A percentile compares a stretch with the other conserved stretches of the same genome.
phyloP scores from a whole-genome alignment of 2,329 filamentous ascomycete genomes.

The Tricladium varicosporioides region DNA sequence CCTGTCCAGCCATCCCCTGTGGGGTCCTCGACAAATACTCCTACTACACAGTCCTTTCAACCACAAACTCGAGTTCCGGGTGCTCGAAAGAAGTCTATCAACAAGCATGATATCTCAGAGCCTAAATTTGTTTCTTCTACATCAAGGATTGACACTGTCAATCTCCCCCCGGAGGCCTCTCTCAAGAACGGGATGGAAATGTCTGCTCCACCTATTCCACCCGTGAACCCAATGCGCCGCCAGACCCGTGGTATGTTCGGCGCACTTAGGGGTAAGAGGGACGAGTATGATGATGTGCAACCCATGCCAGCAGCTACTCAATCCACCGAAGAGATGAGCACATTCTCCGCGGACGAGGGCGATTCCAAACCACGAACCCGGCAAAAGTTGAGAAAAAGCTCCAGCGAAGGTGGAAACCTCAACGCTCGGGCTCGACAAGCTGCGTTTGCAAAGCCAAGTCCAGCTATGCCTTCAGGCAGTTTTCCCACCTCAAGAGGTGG shows the following conservation, averaged over 20 bases:
- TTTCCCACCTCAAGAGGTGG: constrained; percentile 15
- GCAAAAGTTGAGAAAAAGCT: constrained; percentile 30
- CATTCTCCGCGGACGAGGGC: constrained; percentile 33
- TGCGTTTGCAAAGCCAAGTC: constrained; percentile 26
- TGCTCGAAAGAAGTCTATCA: constrained; percentile 32
- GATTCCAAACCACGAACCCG: constrained; percentile 25
- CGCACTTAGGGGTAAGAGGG: constrained; percentile 24
- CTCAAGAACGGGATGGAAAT: constrained; percentile 27
- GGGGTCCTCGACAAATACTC: constrained; percentile 22
- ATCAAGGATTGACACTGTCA: constrained; percentile 32
- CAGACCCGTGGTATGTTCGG: constrained; percentile 34
- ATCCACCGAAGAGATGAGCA: constrained; percentile 33
- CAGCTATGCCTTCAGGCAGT: constrained; percentile 26
- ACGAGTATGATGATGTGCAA: constrained; percentile 22
- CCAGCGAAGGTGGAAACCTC: constrained; percentile 33
- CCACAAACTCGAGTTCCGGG: constrained; percentile 13
- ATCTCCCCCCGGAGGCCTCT: constrained; percentile 30
- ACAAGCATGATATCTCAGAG: constrained; percentile 35
- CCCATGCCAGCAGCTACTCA: constrained; percentile 28
- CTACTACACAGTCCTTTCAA: constrained; percentile 21
- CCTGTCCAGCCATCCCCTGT: constrained; percentile 24
- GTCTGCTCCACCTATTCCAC: constrained; percentile 33
- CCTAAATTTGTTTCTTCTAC: constrained; percentile 34
- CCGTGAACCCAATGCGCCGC: constrained; percentile 33
- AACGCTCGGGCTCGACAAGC: constrained; percentile 29